Evolutionary conservation across 768 basidiomycete genomes (phyloP).

Genomic region (Butyriboletus loyo): DNA sequence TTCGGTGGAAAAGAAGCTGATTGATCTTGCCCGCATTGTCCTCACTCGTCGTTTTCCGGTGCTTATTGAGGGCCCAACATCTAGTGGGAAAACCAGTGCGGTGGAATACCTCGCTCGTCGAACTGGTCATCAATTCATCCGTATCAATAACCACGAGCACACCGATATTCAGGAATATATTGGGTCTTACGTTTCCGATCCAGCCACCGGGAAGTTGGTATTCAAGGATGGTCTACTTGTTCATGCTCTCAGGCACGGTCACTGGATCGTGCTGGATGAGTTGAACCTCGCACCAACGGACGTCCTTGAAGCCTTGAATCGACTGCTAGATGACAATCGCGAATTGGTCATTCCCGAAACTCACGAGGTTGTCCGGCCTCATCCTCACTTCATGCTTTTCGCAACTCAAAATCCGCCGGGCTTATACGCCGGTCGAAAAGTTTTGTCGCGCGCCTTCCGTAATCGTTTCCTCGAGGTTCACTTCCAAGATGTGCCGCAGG

Average conservation of each 20-base stretch:
- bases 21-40: slow-evolving; percentile 90
- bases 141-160: slow-evolving; percentile 99
- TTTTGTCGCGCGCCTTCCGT: slow-evolving; percentile 92
- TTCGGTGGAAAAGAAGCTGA: slow-evolving; percentile 91
- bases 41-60: slow-evolving; percentile 88
- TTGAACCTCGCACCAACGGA: slow-evolving; percentile 97
- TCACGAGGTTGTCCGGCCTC: slow-evolving; percentile 88
- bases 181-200: slow-evolving; percentile 93
- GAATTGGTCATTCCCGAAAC: slow-evolving; percentile 96
- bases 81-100: slow-evolving; percentile 95
- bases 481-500: slow-evolving; percentile 94
- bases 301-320: slow-evolving; percentile 94
- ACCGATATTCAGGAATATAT: slow-evolving; percentile 99
- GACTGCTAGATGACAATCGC: slow-evolving; percentile 94
- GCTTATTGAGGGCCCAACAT: slow-evolving; percentile 96
- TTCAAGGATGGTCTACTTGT: slow-evolving; percentile 95
- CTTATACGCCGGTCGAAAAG: slow-evolving; percentile 90
- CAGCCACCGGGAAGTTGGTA: slow-evolving; percentile 86
- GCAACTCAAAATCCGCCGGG: slow-evolving; percentile 98
- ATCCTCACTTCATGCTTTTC: slow-evolving; percentile 96
- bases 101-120: slow-evolving; percentile 91
- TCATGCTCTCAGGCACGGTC: slow-evolving; percentile 83
- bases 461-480: slow-evolving; percentile 98
- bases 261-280: slow-evolving; percentile 99
- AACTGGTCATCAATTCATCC: slow-evolving; percentile 93